A percentile compares a stretch with the other conserved stretches of the same genome.
phyloP scores from a whole-genome alignment of 257 asterid genomes.

The Scutellaria barbata region DNA sequence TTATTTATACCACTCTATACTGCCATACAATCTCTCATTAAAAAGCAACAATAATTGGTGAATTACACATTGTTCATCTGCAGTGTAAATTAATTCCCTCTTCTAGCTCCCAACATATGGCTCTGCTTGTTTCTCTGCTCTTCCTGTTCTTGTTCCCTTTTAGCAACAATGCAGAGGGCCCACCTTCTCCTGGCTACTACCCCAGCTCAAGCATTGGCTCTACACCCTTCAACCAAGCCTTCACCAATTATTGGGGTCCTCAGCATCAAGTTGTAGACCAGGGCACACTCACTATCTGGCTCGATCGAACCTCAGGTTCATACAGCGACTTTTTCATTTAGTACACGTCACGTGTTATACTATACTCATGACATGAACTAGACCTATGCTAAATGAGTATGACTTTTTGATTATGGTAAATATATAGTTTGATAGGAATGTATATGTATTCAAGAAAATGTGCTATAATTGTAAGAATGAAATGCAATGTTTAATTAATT shows the following conservation, averaged over 20 bases:
- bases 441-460: neutral
- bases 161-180: constrained; percentile 57
- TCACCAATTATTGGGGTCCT: constrained; percentile 79
- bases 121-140: constrained; percentile 39
- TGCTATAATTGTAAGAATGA: neutral
- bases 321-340: neutral
- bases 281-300: constrained; percentile 69
- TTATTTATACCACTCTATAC: constrained; percentile 46
- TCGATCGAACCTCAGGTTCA: constrained; percentile 67
- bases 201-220: constrained; percentile 66
- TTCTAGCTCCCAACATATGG: constrained; percentile 44
- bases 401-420: too few relatives aligned
- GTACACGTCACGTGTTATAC: neutral
- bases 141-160: constrained; percentile 42
- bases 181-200: constrained; percentile 86
- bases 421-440: neutral
- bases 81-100: neutral
- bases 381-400: too few relatives aligned
- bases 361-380: too few relatives aligned
- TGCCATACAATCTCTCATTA: neutral
- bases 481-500: neutral
- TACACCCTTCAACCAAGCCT: constrained; percentile 59
- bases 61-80: too few relatives aligned
- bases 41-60: neutral
- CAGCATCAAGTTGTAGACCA: constrained; percentile 73